Percentiles rank a stretch among this genome's conserved stretches.
Conservation (phyloP, 495 filamentous ascomycete species). For the Amorphotheca resinae region DNA sequence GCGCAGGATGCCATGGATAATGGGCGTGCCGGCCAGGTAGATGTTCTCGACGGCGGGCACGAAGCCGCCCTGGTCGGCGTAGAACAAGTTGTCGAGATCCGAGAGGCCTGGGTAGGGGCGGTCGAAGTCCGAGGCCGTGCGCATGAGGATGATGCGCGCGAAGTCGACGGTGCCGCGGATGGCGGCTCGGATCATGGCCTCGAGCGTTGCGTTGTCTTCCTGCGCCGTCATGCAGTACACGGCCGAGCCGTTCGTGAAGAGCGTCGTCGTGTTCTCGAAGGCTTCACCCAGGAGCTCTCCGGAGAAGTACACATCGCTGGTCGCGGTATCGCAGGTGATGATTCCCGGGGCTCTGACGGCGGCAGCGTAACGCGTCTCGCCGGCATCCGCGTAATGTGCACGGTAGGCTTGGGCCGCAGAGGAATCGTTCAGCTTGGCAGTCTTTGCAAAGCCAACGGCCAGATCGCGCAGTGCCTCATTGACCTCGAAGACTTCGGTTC, state of each 20-base stretch:
- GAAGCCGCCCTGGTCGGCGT: slow-evolving; percentile 46
- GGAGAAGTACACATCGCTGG: slow-evolving; percentile 61
- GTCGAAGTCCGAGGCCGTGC: slow-evolving; percentile 62
- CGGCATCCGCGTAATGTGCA: slow-evolving; percentile 35
- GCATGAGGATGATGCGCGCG: slow-evolving; percentile 57
- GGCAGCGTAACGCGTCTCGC: slow-evolving; percentile 31
- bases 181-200: slow-evolving; percentile 50
- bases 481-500: slow-evolving; percentile 67
- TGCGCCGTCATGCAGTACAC: slow-evolving; percentile 60
- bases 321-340: slow-evolving; percentile 54
- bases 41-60: slow-evolving; percentile 50
- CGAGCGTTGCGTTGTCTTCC: slow-evolving; percentile 63
- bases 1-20: slow-evolving; percentile 51
- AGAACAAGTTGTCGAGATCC: slow-evolving; percentile 43
- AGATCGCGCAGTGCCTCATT: slow-evolving; percentile 46
- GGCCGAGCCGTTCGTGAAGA: slow-evolving; percentile 57
- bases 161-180: slow-evolving; percentile 48
- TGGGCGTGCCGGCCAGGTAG: slow-evolving; percentile 51
- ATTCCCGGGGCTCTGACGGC: slow-evolving; percentile 43
- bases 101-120: slow-evolving; percentile 46
- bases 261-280: slow-evolving; percentile 50
- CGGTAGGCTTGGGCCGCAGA: slow-evolving; percentile 42
- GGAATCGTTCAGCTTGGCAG: slow-evolving; percentile 44
- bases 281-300: slow-evolving; percentile 47
- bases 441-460: slow-evolving; percentile 42